Evolutionary conservation across 1,284 basidiomycete species (phyloP), one percentile per base, ranked within the genome.

Genomic region (Cystobasidium slooffiae): DNA sequence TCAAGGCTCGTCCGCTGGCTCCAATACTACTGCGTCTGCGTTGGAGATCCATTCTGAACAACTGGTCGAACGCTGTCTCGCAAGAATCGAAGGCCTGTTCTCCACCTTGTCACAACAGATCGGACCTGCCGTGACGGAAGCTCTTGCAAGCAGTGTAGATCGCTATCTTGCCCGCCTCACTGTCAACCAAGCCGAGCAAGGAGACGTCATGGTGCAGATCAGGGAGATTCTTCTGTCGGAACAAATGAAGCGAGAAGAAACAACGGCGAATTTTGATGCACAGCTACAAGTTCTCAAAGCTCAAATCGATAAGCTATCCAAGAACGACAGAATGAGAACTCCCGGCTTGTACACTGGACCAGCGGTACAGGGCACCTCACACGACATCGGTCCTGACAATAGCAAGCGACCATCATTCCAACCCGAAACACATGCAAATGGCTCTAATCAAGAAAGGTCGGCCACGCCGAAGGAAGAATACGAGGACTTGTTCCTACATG

Each of bases 401-500:
- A 31, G 31, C 31, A 31, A 31, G 31, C 31, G 5, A 31, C 31
- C 31, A 31, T 31, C 31, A 31, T 31, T 31, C 31, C 31, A 31
- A 31, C 31, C 31, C 31, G 31, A 31, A 31, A 31, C 31, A 5
- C 31, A 31, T 31, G 31, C 5, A 31, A 31, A 31, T 31, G 31
- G 53, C 53, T 16, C 64, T 5, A 41, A 43, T 6, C 22, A 18
- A 6, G 31, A 63, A 16, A 44, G 61, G 8, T 39, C 58, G 9
- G 16, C 43, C n/a, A 72, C 69, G 22, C 69, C 69, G 12, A 37
- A 31, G 10, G 37, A 63, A 43, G 46, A 22, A 22, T 72, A 72
- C 39, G 69, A 72, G 44, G 69, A 72, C 24, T 37, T 72, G 43
- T 72, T 72, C 69, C 51, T 72, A 3, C 59, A 49, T 22, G 37